A percentile compares a stretch with the other conserved stretches of the same genome.
Evolutionary conservation across 345 rosid genomes (phyloP).

Genomic region (Lepidium sativum): DNA sequence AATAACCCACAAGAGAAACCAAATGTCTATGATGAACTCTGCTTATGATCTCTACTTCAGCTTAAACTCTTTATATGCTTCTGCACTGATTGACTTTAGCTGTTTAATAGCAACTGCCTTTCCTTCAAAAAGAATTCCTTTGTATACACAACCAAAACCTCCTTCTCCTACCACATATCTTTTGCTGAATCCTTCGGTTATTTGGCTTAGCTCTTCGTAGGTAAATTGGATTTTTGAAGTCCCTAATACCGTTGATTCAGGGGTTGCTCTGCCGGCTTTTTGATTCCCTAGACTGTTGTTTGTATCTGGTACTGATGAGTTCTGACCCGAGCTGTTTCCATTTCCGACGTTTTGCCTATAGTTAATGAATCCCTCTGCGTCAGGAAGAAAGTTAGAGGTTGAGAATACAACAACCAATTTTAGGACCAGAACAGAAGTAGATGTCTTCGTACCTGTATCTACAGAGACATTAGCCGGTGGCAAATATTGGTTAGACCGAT

Average conservation of each 20-base stretch:
- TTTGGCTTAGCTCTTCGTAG: conserved; percentile 51
- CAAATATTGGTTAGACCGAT: conserved; percentile 26
- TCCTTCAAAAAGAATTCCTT: conserved; percentile 33
- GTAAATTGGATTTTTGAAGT: conserved; percentile 36
- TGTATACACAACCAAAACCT: conserved; percentile 30
- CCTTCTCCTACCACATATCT: conserved; percentile 26
- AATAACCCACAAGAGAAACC: conserved; percentile 65
- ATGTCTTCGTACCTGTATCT: conserved; percentile 30
- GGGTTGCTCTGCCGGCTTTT: conserved; percentile 22
- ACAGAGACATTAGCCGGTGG: conserved; percentile 33
- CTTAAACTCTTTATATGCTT: conserved; percentile 31
- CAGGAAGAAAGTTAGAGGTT: conserved; percentile 4
- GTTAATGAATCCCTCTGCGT: conserved; percentile 23
- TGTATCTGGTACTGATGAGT: conserved; percentile 26
- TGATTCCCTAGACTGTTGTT: conserved; percentile 33
- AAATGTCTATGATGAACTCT: conserved; percentile 39
- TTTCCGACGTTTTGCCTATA: conserved; percentile 25
- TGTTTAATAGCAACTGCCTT: conserved; percentile 61
- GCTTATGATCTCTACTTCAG: conserved; percentile 34
- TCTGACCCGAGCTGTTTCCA: conserved; percentile 26
- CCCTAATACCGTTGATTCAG: conserved; percentile 32
- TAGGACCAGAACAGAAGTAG: not conserved
- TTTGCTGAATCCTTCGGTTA: conserved; percentile 27
- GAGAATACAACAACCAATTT: conserved; percentile 1
- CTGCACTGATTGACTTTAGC: conserved; percentile 31